phyloP scores from a whole-genome alignment of 306 rosid species.

The Oemleria cerasiformis region DNA sequence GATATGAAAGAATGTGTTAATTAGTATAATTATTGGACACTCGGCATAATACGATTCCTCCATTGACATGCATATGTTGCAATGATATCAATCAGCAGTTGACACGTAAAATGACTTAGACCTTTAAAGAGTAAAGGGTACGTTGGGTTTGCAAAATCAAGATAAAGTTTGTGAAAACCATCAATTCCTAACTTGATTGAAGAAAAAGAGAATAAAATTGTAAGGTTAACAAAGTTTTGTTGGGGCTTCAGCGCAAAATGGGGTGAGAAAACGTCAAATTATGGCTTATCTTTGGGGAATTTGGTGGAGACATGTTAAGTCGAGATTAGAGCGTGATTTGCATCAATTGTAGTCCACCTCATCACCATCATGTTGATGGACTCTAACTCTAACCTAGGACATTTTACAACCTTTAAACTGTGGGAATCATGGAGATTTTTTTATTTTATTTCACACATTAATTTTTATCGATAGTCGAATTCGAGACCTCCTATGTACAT shows the following conservation, averaged over 20 bases:
- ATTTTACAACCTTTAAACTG: too few species aligned
- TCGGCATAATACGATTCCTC: too few species aligned
- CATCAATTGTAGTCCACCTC: background rate
- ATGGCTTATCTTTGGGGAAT: background rate
- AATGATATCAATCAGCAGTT: background rate
- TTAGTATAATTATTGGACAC: too few species aligned
- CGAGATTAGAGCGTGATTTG: background rate
- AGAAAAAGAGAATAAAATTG: background rate
- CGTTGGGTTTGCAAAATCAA: background rate
- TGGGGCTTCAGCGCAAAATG: background rate
- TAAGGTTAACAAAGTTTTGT: background rate
- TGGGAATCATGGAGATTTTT: too few species aligned
- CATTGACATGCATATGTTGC: background rate
- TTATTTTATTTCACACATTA: too few species aligned
- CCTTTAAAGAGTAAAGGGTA: background rate
- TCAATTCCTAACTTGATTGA: background rate
- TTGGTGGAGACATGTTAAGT: background rate
- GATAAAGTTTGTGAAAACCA: constrained; percentile 4
- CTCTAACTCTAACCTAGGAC: background rate
- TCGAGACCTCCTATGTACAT: too few species aligned
- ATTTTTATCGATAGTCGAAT: too few species aligned
- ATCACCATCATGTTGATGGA: background rate
- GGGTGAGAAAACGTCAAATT: background rate
- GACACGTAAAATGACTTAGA: background rate
- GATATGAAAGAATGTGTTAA: too few species aligned